phyloP scores from a whole-genome alignment of 805 yeast species.

The Yueomyces sinensis region DNA sequence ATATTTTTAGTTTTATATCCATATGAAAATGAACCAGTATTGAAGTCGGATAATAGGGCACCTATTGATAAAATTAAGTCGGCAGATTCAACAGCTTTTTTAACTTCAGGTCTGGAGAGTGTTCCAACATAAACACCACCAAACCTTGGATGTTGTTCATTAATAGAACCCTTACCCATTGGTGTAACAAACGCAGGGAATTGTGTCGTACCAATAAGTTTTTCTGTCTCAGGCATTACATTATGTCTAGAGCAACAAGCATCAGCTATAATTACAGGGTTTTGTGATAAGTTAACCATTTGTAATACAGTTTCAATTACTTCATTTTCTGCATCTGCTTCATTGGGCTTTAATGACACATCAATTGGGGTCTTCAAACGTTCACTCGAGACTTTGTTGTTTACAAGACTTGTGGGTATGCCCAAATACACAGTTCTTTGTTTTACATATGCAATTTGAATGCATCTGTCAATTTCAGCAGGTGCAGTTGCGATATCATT shows the following conservation, averaged over 20 bases:
- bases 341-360: conserved; percentile 37
- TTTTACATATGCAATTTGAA: conserved; percentile 44
- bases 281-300: conserved; percentile 36
- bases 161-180: conserved; percentile 65
- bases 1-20: conserved; percentile 51
- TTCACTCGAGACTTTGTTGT: conserved; percentile 37
- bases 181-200: conserved; percentile 74
- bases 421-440: conserved; percentile 70
- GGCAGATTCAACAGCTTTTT: conserved; percentile 49
- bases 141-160: conserved; percentile 49
- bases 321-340: conserved; percentile 41
- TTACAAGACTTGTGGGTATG: conserved; percentile 61
- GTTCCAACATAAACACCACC: conserved; percentile 72
- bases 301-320: conserved; percentile 34
- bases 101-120: conserved; percentile 50
- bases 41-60: conserved; percentile 66
- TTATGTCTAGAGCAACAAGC: conserved; percentile 69
- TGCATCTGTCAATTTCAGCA: conserved; percentile 48
- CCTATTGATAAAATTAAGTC: conserved; percentile 64
- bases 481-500: conserved; percentile 50
- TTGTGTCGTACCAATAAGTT: conserved; percentile 45
- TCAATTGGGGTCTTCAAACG: conserved; percentile 46
- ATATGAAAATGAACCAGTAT: conserved; percentile 68
- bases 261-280: conserved; percentile 61
- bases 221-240: conserved; percentile 38